phyloP scores from a whole-genome alignment of 2,329 filamentous ascomycete genomes.

The Talaromyces verruculosus region DNA sequence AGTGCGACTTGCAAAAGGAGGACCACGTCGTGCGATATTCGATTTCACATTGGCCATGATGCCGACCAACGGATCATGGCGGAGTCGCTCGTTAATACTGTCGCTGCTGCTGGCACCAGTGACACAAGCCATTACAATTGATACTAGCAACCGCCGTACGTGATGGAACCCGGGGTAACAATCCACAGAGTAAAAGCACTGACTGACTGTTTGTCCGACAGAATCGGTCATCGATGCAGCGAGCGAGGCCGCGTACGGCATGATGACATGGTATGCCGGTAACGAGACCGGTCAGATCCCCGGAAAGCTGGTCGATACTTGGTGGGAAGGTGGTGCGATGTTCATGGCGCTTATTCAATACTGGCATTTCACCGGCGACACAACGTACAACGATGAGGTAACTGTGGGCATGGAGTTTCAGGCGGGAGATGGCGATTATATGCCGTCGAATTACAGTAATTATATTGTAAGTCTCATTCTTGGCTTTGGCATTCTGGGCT shows the following conservation, averaged over 20 bases:
- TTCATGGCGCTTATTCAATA: slow-evolving; percentile 45
- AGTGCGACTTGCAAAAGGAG: background rate
- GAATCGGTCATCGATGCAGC: slow-evolving; percentile 51
- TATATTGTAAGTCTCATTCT: slow-evolving; percentile 17
- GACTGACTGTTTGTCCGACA: slow-evolving; percentile 19
- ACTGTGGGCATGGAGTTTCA: slow-evolving; percentile 41
- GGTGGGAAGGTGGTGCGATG: slow-evolving; percentile 49
- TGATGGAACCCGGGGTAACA: background rate
- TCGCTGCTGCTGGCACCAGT: slow-evolving; percentile 18
- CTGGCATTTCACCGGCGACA: slow-evolving; percentile 45
- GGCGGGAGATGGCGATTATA: slow-evolving; percentile 41
- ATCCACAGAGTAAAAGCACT: too few relatives aligned
- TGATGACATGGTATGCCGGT: slow-evolving; percentile 55
- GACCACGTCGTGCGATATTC: background rate
- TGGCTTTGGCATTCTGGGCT: background rate
- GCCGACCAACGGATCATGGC: slow-evolving; percentile 16
- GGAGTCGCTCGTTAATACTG: slow-evolving; percentile 13
- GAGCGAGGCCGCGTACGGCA: slow-evolving; percentile 45
- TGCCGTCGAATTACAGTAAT: slow-evolving; percentile 42
- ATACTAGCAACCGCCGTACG: slow-evolving; percentile 5
- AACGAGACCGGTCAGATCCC: slow-evolving; percentile 52
- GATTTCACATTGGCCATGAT: slow-evolving; percentile 1
- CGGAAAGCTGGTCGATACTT: slow-evolving; percentile 50
- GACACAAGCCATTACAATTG: slow-evolving; percentile 16
- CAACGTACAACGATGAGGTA: slow-evolving; percentile 40